Evolutionary conservation across 495 filamentous ascomycete species (phyloP).

Genomic region (Trichoderma gamsii): DNA sequence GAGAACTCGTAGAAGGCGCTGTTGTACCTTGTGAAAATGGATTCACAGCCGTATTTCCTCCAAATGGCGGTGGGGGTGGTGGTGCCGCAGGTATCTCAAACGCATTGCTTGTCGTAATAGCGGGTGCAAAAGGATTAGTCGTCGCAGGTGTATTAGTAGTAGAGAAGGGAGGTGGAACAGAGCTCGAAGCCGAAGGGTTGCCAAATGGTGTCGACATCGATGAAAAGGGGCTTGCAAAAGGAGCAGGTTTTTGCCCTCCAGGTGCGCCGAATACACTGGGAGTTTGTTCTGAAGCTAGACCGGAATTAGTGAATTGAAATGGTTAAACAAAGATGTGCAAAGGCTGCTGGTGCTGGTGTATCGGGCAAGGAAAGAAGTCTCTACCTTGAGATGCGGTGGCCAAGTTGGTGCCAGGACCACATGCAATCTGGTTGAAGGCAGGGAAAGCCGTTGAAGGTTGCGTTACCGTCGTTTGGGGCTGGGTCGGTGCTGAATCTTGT

Average conservation of each 20-base stretch:
- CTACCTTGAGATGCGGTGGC: not conserved
- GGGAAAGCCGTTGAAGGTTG: not conserved
- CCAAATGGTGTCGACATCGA: not conserved
- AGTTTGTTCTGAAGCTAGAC: not conserved
- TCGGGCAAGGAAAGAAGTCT: not conserved
- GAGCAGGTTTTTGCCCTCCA: not conserved
- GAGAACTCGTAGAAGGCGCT: not conserved
- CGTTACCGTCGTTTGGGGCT: not conserved
- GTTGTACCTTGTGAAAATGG: not conserved
- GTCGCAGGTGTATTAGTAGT: not conserved
- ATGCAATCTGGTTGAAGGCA: not conserved
- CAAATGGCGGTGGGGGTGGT: not conserved
- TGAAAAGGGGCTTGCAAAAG: constrained; percentile 3
- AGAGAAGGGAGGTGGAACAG: not conserved
- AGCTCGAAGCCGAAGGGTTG: not conserved
- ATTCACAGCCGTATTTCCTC: not conserved
- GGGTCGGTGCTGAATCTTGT: not conserved
- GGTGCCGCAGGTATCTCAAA: not conserved
- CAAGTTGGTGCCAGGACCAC: not conserved
- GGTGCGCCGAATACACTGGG: not conserved
- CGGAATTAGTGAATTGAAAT: not conserved
- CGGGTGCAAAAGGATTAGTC: constrained; percentile 3
- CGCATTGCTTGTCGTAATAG: not conserved
- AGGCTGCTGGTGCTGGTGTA: not conserved
- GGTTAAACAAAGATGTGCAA: not conserved